Conservation (phyloP, 345 rosid genomes). For the Rhodamnia rubescens region DNA sequence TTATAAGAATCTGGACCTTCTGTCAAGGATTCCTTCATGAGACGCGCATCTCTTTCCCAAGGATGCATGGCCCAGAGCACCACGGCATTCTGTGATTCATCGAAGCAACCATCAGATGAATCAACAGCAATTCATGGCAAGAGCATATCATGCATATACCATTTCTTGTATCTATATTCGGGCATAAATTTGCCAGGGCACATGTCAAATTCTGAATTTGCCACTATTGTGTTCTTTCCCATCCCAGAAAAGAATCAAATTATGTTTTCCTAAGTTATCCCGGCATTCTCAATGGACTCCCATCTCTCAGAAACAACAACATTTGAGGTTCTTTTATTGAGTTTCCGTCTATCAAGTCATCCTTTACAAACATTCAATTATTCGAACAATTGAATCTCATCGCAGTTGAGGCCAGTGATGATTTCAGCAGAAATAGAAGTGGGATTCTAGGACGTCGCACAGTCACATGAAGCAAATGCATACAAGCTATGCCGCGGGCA, state of each 20-base stretch:
- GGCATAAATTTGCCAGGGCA: neutral
- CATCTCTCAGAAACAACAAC: neutral
- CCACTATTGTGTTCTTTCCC: neutral
- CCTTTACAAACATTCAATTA: neutral
- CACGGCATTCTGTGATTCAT: constrained; percentile 45
- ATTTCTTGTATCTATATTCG: neutral
- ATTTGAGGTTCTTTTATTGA: neutral
- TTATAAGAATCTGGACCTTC: constrained; percentile 39
- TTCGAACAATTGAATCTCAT: neutral
- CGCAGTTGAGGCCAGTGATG: neutral
- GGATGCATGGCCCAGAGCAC: constrained; percentile 73
- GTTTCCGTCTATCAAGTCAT: neutral
- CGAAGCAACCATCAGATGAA: neutral
- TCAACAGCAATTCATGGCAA: neutral
- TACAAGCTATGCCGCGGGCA: neutral
- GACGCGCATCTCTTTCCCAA: constrained; percentile 93
- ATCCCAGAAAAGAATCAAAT: neutral
- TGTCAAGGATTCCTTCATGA: constrained; percentile 47
- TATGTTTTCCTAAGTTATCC: neutral
- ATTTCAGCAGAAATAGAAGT: neutral
- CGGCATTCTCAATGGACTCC: neutral
- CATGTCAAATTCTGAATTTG: neutral
- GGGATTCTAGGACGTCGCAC: neutral
- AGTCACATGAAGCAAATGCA: neutral
- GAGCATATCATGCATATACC: neutral